A percentile compares a stretch with the other conserved stretches of the same genome.
These are phyloP conservation scores for Pascua guehoae DNA, from an alignment of 1,284 basidiomycete genomes.

Conservation along the genomic window DNA sequence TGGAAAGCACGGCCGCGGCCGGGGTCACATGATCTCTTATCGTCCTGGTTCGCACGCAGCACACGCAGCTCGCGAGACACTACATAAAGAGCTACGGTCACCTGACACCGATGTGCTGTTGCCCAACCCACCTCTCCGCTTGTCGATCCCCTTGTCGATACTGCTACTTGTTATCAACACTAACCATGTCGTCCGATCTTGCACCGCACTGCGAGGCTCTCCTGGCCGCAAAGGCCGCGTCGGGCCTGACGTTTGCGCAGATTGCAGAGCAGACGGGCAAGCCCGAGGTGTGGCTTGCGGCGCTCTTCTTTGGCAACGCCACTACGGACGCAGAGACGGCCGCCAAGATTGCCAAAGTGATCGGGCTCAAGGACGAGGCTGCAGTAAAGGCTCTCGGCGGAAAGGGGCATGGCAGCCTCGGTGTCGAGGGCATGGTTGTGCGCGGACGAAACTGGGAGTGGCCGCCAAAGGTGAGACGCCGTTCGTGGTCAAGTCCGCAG, in stretches of 20 bases:
- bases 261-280: slow-evolving; percentile 67
- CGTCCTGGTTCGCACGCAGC: too few species aligned
- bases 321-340: slow-evolving; percentile 61
- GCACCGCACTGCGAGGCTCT: slow-evolving; percentile 26
- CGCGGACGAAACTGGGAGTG: slow-evolving; percentile 37
- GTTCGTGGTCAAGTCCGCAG: background rate
- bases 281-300: slow-evolving; percentile 84
- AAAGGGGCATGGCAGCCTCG: slow-evolving; percentile 22
- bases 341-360: slow-evolving; percentile 66
- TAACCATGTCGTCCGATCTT: slow-evolving; percentile 17
- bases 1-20: too few species aligned
- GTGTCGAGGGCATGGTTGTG: slow-evolving; percentile 33
- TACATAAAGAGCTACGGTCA: too few species aligned
- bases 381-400: slow-evolving; percentile 25
- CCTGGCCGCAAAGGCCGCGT: slow-evolving; percentile 25
- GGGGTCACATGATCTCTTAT: too few species aligned
- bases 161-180: background rate
- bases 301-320: slow-evolving; percentile 82
- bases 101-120: too few species aligned
- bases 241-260: slow-evolving; percentile 68
- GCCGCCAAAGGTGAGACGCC: slow-evolving; percentile 36
- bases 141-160: too few species aligned
- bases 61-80: too few species aligned
- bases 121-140: too few species aligned
- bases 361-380: slow-evolving; percentile 56